Base-by-base conservation (phyloP, 345 rosid genomes). In the Corchorus olitorius region DNA sequence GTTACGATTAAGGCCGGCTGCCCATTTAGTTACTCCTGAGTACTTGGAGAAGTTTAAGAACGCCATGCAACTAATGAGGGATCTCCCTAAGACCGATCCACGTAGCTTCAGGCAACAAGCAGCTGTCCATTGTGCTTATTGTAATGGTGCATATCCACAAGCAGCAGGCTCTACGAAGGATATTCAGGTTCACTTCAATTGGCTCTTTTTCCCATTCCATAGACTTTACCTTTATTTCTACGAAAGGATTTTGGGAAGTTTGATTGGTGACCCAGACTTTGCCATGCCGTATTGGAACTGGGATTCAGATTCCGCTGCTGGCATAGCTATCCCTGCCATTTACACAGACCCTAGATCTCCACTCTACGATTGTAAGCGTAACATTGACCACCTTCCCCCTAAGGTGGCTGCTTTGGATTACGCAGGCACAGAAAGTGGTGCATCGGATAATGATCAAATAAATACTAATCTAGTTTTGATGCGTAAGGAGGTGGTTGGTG, bases 191-290 rank as follows among this genome's bases (percentile, higher is more conserved):
- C 90, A 88, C 76, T 72, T 71, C 75, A 88, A 85, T 0, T 86
- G 90, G 90, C 87, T 90, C 9, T 90, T 90, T 80, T 86, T 80
- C 70, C 93, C 93, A 5, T 90, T 81, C 73, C 93, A 85, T 53
- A 84, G 90, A 58, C 72, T 73, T 46, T 89, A 88, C 63, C 83
- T 87, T 6, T 78, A 89, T 78, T 89, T 86, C 80, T 70, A 67
- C 15, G 91, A 89, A 75, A 87, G 71, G 75, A 89, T 86, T 35
- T 75, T 87, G 20, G 93, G 88, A 3, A 87, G 81, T 49, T 63
- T 89, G 50, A 87, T 89, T 15, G 84, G 59, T 43, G 93, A 87
- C 60, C 89, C 91, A 6, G 80, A 81, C 33, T 89, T 89, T 27
- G 27, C 27, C 27, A 27, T 27, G 27, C 90, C 92, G 0, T 89